Percentiles rank a stretch among this genome's conserved stretches.
phyloP scores from a whole-genome alignment of 2,329 filamentous ascomycete species.

The Penicillium corylophilum region DNA sequence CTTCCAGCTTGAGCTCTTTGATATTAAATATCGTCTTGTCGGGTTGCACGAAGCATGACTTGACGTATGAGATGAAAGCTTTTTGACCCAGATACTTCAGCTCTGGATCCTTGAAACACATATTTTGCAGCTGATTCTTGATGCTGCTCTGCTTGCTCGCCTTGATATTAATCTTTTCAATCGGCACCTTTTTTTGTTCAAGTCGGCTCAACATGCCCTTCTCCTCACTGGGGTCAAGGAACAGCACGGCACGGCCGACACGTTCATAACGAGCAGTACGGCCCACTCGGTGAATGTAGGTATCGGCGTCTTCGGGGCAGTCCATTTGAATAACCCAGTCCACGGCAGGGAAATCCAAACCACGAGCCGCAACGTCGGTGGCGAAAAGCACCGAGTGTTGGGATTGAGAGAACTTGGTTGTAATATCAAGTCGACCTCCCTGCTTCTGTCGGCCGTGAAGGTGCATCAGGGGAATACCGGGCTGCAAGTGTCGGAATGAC shows the following conservation, averaged over 20 bases:
- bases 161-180: conserved; percentile 81
- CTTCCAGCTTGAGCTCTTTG: conserved; percentile 78
- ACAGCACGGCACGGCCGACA: conserved; percentile 82
- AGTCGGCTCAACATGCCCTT: conserved; percentile 83
- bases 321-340: conserved; percentile 99
- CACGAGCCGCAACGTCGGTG: conserved; percentile 90
- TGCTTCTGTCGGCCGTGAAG: conserved; percentile 94
- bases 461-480: conserved; percentile 89
- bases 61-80: conserved; percentile 86
- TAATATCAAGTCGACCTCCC: conserved; percentile 81
- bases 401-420: conserved; percentile 73
- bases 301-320: conserved; percentile 93
- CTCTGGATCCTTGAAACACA: conserved; percentile 93
- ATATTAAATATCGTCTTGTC: conserved; percentile 91
- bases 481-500: conserved; percentile 86
- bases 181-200: conserved; percentile 84
- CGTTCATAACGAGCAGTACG: conserved; percentile 91
- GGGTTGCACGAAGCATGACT: conserved; percentile 81
- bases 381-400: conserved; percentile 88
- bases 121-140: conserved; percentile 80
- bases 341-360: conserved; percentile 92
- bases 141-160: conserved; percentile 88
- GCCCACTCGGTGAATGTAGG: conserved; percentile 95
- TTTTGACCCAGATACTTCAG: conserved; percentile 95
- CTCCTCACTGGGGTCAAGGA: conserved; percentile 90